Conservation (phyloP, 345 rosid species). For the Euphorbia pulcherrima region DNA sequence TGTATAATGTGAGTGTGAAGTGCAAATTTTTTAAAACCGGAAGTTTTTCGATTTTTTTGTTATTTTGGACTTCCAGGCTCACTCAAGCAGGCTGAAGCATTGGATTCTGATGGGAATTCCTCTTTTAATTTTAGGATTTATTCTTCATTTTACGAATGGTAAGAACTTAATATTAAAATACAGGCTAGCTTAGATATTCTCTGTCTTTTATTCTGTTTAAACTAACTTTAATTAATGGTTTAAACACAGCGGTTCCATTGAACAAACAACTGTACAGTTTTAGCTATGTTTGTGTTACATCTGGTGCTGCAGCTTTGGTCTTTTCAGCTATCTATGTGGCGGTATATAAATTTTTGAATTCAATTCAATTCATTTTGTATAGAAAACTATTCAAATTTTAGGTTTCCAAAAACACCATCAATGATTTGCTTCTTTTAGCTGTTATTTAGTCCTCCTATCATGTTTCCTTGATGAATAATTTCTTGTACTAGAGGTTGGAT, state of each 20-base stretch:
- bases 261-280: conserved; percentile 78
- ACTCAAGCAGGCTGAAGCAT: conserved; percentile 66
- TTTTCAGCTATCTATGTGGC: conserved; percentile 58
- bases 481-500: not conserved
- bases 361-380: too few relatives aligned
- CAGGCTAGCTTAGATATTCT: not conserved
- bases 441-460: not conserved
- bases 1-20: not conserved
- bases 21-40: not conserved
- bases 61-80: conserved; percentile 37
- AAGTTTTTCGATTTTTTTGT: conserved; percentile 7
- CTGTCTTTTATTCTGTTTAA: not conserved
- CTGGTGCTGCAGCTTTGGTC: conserved; percentile 75
- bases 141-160: conserved; percentile 71
- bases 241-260: conserved; percentile 62
- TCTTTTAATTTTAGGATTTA: conserved; percentile 53
- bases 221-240: not conserved
- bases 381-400: too few relatives aligned
- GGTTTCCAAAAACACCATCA: too few relatives aligned
- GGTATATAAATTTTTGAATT: too few relatives aligned
- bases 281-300: conserved; percentile 78
- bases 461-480: not conserved
- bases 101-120: conserved; percentile 58
- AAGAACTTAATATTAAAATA: conserved; percentile 21
- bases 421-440: not conserved